Evolutionary conservation across 1,284 basidiomycete species (phyloP).

Genomic region (Fomitiporia mediterranea): DNA sequence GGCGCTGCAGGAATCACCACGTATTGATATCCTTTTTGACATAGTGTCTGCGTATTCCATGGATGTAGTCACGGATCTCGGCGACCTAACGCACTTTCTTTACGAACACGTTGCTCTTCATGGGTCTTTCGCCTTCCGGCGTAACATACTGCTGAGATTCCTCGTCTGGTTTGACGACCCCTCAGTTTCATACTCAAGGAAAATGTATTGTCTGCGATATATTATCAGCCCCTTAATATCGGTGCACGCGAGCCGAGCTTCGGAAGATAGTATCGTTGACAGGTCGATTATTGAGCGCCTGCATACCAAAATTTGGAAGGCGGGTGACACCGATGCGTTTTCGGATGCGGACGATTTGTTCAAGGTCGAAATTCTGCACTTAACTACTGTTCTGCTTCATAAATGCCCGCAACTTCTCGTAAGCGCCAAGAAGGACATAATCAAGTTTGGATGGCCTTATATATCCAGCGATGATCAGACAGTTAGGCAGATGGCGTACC

Average conservation of each 20-base stretch:
- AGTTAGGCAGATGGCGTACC: slow-evolving; percentile 92
- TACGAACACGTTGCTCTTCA: slow-evolving; percentile 80
- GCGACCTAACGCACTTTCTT: slow-evolving; percentile 82
- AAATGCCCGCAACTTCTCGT: slow-evolving; percentile 75
- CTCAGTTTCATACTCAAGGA: slow-evolving; percentile 69
- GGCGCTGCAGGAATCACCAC: slow-evolving; percentile 60
- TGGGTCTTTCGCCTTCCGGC: slow-evolving; percentile 62
- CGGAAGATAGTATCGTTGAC: slow-evolving; percentile 60
- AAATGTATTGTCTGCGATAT: slow-evolving; percentile 82
- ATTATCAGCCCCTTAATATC: slow-evolving; percentile 88
- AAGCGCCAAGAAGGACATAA: slow-evolving; percentile 88
- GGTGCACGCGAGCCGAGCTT: slow-evolving; percentile 61
- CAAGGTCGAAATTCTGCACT: slow-evolving; percentile 86
- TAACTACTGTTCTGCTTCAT: slow-evolving; percentile 89
- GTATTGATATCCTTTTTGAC: slow-evolving; percentile 88
- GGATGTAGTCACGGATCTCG: slow-evolving; percentile 78
- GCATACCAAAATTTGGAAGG: slow-evolving; percentile 76
- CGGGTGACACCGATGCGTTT: slow-evolving; percentile 48
- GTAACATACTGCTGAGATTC: slow-evolving; percentile 83
- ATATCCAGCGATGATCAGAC: slow-evolving; percentile 84
- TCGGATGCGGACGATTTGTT: slow-evolving; percentile 72
- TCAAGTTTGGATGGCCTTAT: slow-evolving; percentile 93
- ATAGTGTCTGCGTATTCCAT: slow-evolving; percentile 82
- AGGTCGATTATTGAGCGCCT: slow-evolving; percentile 65
- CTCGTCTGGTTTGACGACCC: slow-evolving; percentile 77